These are phyloP conservation scores for Dactylellina parvicollis DNA, from an alignment of 2,329 filamentous ascomycete genomes.

Conservation along the genomic window DNA sequence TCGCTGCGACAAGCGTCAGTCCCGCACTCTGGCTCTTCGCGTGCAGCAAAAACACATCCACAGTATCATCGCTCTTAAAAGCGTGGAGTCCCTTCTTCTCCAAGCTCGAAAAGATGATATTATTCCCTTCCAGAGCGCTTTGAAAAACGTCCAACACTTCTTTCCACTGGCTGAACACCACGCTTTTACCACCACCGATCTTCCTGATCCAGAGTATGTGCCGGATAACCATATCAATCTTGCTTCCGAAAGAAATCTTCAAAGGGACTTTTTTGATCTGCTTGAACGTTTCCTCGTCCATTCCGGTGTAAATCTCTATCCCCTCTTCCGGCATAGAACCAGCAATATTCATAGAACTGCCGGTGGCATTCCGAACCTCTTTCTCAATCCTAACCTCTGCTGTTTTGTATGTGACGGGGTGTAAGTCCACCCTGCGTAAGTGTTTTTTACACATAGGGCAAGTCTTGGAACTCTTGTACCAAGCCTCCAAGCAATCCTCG, in stretches of 20 bases:
- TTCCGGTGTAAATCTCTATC: slow-evolving; percentile 76
- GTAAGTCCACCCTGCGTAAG: slow-evolving; percentile 74
- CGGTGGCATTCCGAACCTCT: slow-evolving; percentile 63
- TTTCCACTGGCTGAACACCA: slow-evolving; percentile 92
- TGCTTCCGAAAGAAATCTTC: slow-evolving; percentile 80
- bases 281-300: slow-evolving; percentile 63
- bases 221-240: slow-evolving; percentile 81
- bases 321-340: slow-evolving; percentile 29
- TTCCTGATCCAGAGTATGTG: slow-evolving; percentile 87
- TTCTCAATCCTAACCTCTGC: slow-evolving; percentile 75
- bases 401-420: slow-evolving; percentile 85
- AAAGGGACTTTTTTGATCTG: slow-evolving; percentile 86
- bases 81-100: slow-evolving; percentile 74
- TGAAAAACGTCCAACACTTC: slow-evolving; percentile 80
- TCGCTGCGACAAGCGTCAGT: slow-evolving; percentile 90
- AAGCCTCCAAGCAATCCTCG: slow-evolving; percentile 82
- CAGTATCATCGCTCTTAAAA: slow-evolving; percentile 77
- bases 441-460: slow-evolving; percentile 85
- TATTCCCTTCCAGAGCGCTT: slow-evolving; percentile 74
- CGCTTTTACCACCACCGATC: slow-evolving; percentile 89
- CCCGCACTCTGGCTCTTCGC: slow-evolving; percentile 82
- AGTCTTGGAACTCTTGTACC: slow-evolving; percentile 77
- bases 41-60: slow-evolving; percentile 76
- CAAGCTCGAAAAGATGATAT: slow-evolving; percentile 78
- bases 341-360: not conserved